Base-by-base conservation (phyloP, 2,329 filamentous ascomycete species). In the Dactylellina sp. region DNA sequence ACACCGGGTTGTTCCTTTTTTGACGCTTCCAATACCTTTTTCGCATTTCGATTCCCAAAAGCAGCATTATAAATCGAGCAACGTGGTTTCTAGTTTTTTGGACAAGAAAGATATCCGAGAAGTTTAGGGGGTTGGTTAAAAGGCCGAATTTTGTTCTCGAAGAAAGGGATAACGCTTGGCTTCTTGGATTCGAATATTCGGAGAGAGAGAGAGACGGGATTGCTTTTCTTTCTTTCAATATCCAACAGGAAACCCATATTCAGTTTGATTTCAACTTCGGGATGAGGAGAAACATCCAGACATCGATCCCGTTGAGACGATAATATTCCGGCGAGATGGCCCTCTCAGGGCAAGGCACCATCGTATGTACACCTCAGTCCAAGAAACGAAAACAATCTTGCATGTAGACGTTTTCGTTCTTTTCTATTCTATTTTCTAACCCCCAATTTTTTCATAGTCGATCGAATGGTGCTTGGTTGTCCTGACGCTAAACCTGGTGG, bases 321-420 rank as follows among this genome's bases (percentile, higher is more conserved):
- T 74, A 74, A 61, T 66, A 61, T 62, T 57, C 28, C 70, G 70
- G 61, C 61, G 70, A 66, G 70, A 74, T 74, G 70, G 70, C 70
- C 70, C 70, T 74, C 46, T 66, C 70, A 49, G 70, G 70, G 70
- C 70, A 74, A 62, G 70, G 70, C 55, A 74, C 70, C 61, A 74
- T 74, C 70, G 70, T 74, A 74, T 53, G 70, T 74, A 53, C 28
- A 32, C 39, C 35, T n/a, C n/a, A n/a, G n/a, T n/a, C n/a, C n/a
- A n/a, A n/a, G n/a, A n/a, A 28, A 22, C 6, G 1, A 47, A 49
- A 5, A 40, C 14, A 12, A 7, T 12, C 16, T 40, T 14, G 24
- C 14, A 12, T 28, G 2, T 47, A 12, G n/a, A 24, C 25, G 9
- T 7, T 50, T 49, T 22, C 16, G 28, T 40, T n/a, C 7, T 52